A percentile compares a stretch with the other conserved stretches of the same genome.
Evolutionary conservation across 352 stramenopile species (phyloP).

Genomic region (Phytophthora pistaciae): DNA sequence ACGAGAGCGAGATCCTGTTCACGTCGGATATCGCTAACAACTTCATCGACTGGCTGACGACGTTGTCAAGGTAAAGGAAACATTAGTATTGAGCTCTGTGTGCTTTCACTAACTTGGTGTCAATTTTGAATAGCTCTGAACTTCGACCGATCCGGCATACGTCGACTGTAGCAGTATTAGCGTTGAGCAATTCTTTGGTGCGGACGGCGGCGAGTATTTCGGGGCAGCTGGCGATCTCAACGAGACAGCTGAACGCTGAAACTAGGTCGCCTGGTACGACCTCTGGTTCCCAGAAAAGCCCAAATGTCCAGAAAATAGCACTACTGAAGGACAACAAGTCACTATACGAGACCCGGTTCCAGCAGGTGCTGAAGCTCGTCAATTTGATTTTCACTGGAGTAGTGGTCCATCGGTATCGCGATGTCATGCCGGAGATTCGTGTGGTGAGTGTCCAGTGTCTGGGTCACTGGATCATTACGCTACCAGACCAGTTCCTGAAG

Average conservation of each 20-base stretch:
- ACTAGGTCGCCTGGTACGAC: conserved; percentile 36
- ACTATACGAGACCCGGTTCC: conserved; percentile 68
- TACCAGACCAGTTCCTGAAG: conserved; percentile 93
- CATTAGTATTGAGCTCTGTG: not conserved
- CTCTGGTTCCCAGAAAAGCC: conserved; percentile 51
- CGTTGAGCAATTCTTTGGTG: conserved; percentile 74
- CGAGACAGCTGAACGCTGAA: conserved; percentile 77
- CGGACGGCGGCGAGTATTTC: conserved; percentile 55
- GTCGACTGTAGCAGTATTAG: conserved; percentile 72
- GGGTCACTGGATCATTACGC: conserved; percentile 80
- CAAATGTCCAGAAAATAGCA: conserved; percentile 43
- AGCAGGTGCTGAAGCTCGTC: conserved; percentile 69
- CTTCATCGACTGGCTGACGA: conserved; percentile 85
- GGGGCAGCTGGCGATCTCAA: conserved; percentile 73
- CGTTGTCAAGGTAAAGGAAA: conserved; percentile 67
- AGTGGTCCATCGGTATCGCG: conserved; percentile 88
- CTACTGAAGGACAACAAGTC: conserved; percentile 75
- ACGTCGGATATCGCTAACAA: conserved; percentile 66
- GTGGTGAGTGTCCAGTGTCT: conserved; percentile 84
- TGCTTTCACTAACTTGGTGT: conserved; percentile 17
- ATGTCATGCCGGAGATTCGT: conserved; percentile 95
- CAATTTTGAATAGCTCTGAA: conserved; percentile 60
- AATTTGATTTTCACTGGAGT: conserved; percentile 80
- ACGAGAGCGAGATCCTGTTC: conserved; percentile 87
- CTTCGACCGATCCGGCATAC: conserved; percentile 86